These are phyloP conservation scores for Pythium periplocum DNA, from an alignment of 352 stramenopile genomes.

Conservation along the genomic window DNA sequence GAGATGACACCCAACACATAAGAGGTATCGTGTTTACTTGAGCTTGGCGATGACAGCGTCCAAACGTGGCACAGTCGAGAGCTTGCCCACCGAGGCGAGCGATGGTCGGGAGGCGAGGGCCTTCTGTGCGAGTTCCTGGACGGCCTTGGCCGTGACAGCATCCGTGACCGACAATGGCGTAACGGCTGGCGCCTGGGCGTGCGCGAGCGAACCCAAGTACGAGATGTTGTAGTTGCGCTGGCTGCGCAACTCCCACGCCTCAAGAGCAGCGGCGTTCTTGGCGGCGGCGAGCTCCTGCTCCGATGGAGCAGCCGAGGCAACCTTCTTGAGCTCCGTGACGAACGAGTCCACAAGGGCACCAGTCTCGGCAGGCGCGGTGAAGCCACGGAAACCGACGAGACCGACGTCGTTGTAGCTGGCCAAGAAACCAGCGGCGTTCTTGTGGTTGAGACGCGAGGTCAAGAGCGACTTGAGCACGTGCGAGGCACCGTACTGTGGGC, in stretches of 20 bases:
- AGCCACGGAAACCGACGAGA: slow-evolving; percentile 59
- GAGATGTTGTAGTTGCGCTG: slow-evolving; percentile 38
- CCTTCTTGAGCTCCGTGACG: slow-evolving; percentile 69
- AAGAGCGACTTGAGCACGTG: slow-evolving; percentile 72
- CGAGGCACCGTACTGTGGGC: slow-evolving; percentile 38
- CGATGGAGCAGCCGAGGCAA: slow-evolving; percentile 46
- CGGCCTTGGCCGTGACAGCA: slow-evolving; percentile 48
- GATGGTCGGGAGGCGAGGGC: slow-evolving; percentile 65
- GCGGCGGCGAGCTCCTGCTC: slow-evolving; percentile 69
- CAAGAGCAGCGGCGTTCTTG: slow-evolving; percentile 55
- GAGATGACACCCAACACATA: no score
- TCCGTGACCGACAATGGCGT: slow-evolving; percentile 26
- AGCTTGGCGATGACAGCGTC: slow-evolving; percentile 73
- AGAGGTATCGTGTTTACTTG: slow-evolving; percentile 36
- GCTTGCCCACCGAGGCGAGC: slow-evolving; percentile 69
- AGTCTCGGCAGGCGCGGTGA: slow-evolving; percentile 42
- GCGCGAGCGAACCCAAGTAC: slow-evolving; percentile 35
- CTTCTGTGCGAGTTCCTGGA: slow-evolving; percentile 78
- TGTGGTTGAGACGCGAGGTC: slow-evolving; percentile 49
- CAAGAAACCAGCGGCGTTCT: slow-evolving; percentile 55
- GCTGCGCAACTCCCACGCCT: slow-evolving; percentile 29
- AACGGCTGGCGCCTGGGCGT: slow-evolving; percentile 34
- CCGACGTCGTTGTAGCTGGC: slow-evolving; percentile 57
- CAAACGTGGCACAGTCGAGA: slow-evolving; percentile 63
- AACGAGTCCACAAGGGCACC: slow-evolving; percentile 66